Percentiles rank a stretch among this genome's conserved stretches.
Conservation (phyloP, 352 stramenopile genomes). For the Pythium monospermum region DNA sequence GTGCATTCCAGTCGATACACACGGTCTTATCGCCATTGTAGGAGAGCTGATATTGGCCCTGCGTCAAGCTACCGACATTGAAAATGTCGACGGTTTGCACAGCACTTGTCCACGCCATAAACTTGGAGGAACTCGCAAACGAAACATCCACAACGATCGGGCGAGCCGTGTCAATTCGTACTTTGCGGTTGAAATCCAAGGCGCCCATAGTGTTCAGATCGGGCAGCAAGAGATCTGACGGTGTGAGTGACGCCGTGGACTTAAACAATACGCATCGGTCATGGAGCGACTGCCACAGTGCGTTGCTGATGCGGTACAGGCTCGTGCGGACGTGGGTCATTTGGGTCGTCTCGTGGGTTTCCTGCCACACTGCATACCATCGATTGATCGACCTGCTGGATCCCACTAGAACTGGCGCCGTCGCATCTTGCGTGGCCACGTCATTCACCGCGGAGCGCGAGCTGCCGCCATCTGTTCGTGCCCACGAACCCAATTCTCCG, state of each 20-base stretch:
- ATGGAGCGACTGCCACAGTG: slow-evolving; percentile 45
- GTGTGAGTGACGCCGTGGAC: slow-evolving; percentile 28
- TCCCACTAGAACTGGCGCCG: slow-evolving; percentile 22
- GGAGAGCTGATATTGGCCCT: slow-evolving; percentile 48
- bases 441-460: slow-evolving; percentile 41
- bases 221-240: slow-evolving; percentile 43
- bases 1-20: slow-evolving; percentile 57
- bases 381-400: not conserved
- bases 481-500: slow-evolving; percentile 22
- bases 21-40: slow-evolving; percentile 33
- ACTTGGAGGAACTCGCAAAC: slow-evolving; percentile 28
- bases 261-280: slow-evolving; percentile 43
- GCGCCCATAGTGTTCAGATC: slow-evolving; percentile 37
- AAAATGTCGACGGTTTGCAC: slow-evolving; percentile 62
- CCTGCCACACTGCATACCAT: slow-evolving; percentile 40
- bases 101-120: slow-evolving; percentile 28
- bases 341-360: slow-evolving; percentile 29
- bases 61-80: slow-evolving; percentile 34
- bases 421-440: slow-evolving; percentile 23
- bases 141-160: slow-evolving; percentile 32
- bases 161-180: slow-evolving; percentile 49
- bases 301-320: slow-evolving; percentile 8
- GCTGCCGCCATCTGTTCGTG: slow-evolving; percentile 35
- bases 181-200: slow-evolving; percentile 42
- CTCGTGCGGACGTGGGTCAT: slow-evolving; percentile 31